Conservation (phyloP, 2,329 filamentous ascomycete genomes). For the Neofusicoccum parvum region DNA sequence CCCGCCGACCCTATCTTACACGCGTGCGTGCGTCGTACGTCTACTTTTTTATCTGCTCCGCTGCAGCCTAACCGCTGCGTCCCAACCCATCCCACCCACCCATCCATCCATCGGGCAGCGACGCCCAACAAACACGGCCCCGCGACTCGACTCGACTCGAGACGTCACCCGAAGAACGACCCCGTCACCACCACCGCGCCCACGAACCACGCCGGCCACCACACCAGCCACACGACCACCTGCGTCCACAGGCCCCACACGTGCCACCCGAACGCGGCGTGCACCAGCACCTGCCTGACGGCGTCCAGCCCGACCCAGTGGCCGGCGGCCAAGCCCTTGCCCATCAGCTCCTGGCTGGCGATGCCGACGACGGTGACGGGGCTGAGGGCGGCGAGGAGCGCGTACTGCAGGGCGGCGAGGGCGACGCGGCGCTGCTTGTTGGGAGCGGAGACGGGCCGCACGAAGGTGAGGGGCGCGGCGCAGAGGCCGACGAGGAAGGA, state of each 20-base stretch:
- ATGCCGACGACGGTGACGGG: constrained; percentile 35
- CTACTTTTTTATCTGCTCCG: too few species aligned
- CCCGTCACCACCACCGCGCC: constrained; percentile 42
- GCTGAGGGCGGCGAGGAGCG: constrained; percentile 34
- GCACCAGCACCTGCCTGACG: constrained; percentile 62
- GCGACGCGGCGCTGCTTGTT: constrained; percentile 15
- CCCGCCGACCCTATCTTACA: too few species aligned
- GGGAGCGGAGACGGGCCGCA: constrained; percentile 32
- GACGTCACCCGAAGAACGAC: background rate
- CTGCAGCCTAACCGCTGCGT: too few species aligned
- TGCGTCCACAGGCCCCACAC: constrained; percentile 88
- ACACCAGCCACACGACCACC: constrained; percentile 89
- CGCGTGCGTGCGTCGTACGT: too few species aligned
- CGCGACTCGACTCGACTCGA: too few species aligned
- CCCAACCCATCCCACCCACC: too few species aligned
- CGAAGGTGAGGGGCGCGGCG: constrained; percentile 77
- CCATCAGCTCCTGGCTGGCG: constrained; percentile 29
- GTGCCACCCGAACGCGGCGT: constrained; percentile 84
- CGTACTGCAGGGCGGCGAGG: constrained; percentile 24
- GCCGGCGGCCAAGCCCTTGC: constrained; percentile 41
- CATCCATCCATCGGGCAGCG: too few species aligned
- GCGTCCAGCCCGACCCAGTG: constrained; percentile 27
- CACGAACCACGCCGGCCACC: constrained; percentile 90
- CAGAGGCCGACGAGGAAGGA: constrained; percentile 82
- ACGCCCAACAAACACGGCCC: too few species aligned